Evolutionary conservation across 2,329 filamentous ascomycete species (phyloP), one percentile per base, ranked within the genome.

Genomic region (Didymella segeticola): DNA sequence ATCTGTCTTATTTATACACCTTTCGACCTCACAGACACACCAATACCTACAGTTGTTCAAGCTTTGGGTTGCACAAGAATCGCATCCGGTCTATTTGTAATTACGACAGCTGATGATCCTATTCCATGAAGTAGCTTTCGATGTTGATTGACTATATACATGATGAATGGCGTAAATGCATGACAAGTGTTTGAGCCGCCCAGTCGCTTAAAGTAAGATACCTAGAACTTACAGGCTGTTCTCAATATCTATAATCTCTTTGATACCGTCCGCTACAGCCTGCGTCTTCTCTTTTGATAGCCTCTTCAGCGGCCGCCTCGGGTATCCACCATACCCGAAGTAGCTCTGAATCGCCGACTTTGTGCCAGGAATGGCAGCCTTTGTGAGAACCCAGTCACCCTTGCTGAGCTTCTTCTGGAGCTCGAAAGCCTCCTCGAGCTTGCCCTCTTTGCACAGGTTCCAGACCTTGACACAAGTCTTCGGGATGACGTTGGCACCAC

Each of bases 401-500:
- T 86, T 86, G 66, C 88, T 87, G 57, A 96, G 83, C n/a, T 88
- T 76, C 74, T 89, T 89, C 72, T 96, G 91, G 68, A 93, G 78
- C 61, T 82, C 84, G 63, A 88, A 83, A 6, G 91, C 89, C 78
- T 96, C 89, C 30, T 89, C 86, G 50, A 82, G 83, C 77, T 90
- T 88, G 36, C 90, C 91, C 66, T 87, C 81, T 8, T 80, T 80
- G 73, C 88, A 93, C 47, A 93, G 80, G 69, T 91, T 83, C 88
- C 90, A 92, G 23, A 96, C 85, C 71, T 84, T 85, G 43, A 89
- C 88, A 69, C 90, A 93, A 6, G 89, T 80, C 79, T 93, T 92
- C 43, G 91, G 91, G 75, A 93, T 86, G 53, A 96, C 86, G 70
- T 96, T 96, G 57, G 90, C 91, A 34, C 89, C 87, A 17, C 91